Base-by-base conservation (phyloP, 306 rosid genomes). In the Prunus mira region DNA sequence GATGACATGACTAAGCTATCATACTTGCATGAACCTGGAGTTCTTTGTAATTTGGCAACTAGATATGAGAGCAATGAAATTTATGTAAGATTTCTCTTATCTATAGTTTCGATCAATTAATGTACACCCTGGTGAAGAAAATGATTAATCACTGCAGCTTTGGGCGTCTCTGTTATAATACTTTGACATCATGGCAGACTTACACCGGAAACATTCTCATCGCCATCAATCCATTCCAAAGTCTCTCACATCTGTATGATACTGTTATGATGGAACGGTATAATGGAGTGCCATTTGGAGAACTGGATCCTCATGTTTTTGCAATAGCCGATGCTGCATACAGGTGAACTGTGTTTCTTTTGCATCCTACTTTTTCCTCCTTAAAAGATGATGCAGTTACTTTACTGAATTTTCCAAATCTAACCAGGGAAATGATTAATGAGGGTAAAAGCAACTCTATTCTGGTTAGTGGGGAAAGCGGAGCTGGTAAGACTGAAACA, bases 401-500 rank as follows among this genome's bases (percentile, higher is more conserved):
- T 81, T 47, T 46, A 62, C 56, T 79, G 75, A 63, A n/a, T 76
- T 76, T 49, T 61, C 49, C 72, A 75, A 76, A 45, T 34, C 51
- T 71, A 68, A 79, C 77, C 77, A 93, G 98, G 96, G 92, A 85
- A 73, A 93, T 93, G 98, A 84, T 89, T 46, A 91, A 38, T 82
- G 89, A 88, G 84, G 91, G 83, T 74, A 93, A 89, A 78, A 91
- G 87, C 88, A 93, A 91, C 82, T 91, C 93, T 64, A 91, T 93
- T 88, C 90, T 91, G 66, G 98, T 93, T 70, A 93, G 98, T 66
- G 96, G 98, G 68, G 98, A 93, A 84, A 93, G 98, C 50, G 98
- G 98, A 56, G 93, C 98, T 65, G 98, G 98, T 74, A 91, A 93
- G 87, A 93, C 98, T 30, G 98, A 93, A 86, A 93, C 97, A 78